A percentile compares a stretch with the other conserved stretches of the same genome.
phyloP scores from a whole-genome alignment of 1,139 yeast species.

The Kurtzmaniella quercitrusa region DNA sequence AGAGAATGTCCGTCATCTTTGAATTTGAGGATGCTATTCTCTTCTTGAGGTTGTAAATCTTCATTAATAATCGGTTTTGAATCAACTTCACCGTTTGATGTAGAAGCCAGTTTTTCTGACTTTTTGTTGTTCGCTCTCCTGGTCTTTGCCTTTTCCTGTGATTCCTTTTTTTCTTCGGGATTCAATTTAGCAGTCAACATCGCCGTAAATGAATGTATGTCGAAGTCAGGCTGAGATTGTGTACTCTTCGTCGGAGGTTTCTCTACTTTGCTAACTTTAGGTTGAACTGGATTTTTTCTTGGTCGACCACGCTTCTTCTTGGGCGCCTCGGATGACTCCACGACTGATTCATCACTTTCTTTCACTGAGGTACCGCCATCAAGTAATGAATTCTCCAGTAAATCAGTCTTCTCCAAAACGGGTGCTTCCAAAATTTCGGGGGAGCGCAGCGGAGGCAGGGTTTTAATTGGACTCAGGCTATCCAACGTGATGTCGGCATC shows the following conservation, averaged over 20 bases:
- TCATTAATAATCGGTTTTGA: neutral
- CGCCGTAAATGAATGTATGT: conserved; percentile 27
- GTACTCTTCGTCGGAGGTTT: neutral
- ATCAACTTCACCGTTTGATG: neutral
- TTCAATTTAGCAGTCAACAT: conserved; percentile 20
- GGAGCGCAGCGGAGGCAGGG: conserved; percentile 7
- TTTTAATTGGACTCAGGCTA: conserved; percentile 8
- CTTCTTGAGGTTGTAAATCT: neutral
- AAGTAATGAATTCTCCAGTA: conserved; percentile 1
- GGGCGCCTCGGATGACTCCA: neutral
- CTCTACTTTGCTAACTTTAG: neutral
- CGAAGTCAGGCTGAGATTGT: conserved; percentile 11
- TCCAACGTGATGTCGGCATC: conserved; percentile 4
- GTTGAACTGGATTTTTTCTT: conserved; percentile 3
- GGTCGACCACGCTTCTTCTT: conserved; percentile 7
- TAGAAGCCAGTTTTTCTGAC: conserved; percentile 4
- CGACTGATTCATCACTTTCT: neutral
- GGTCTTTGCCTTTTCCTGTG: neutral
- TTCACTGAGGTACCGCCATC: neutral
- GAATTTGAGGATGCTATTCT: neutral
- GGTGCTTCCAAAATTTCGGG: neutral
- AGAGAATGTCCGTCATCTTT: too few relatives aligned
- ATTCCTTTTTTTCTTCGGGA: conserved; percentile 3
- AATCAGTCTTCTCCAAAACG: neutral
- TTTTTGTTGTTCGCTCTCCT: neutral